These are phyloP conservation scores for Neurospora tetraspora DNA, from an alignment of 495 filamentous ascomycete genomes.

Conservation along the genomic window DNA sequence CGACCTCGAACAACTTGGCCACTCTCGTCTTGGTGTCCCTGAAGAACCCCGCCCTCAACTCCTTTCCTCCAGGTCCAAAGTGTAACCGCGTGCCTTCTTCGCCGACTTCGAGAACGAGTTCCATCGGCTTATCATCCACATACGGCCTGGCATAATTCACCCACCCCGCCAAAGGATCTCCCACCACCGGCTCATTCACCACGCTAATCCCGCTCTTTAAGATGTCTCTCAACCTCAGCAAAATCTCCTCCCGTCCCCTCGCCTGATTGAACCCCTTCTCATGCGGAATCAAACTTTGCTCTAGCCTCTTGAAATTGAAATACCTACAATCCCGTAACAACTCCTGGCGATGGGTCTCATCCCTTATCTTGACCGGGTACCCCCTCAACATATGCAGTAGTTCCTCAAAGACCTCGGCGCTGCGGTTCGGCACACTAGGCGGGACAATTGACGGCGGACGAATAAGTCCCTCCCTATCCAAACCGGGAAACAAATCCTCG, in stretches of 20 bases:
- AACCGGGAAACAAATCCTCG: conserved; percentile 74
- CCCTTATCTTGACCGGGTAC: conserved; percentile 72
- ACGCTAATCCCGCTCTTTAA: conserved; percentile 74
- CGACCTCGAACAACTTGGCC: conserved; percentile 61
- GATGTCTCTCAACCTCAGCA: conserved; percentile 74
- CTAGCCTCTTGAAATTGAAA: conserved; percentile 82
- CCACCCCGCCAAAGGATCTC: conserved; percentile 41
- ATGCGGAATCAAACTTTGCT: conserved; percentile 79
- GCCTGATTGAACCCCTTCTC: conserved; percentile 65
- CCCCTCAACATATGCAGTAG: conserved; percentile 77
- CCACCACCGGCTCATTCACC: conserved; percentile 29
- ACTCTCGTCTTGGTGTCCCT: conserved; percentile 58
- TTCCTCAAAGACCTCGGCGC: conserved; percentile 69
- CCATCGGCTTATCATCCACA: conserved; percentile 59
- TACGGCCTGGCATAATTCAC: conserved; percentile 77
- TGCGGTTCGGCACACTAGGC: conserved; percentile 69
- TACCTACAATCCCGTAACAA: conserved; percentile 84
- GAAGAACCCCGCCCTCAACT: conserved; percentile 53
- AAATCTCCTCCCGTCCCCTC: conserved; percentile 61
- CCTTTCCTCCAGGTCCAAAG: conserved; percentile 14
- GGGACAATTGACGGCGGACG: conserved; percentile 82
- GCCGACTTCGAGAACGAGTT: conserved; percentile 73
- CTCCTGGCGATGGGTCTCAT: conserved; percentile 66
- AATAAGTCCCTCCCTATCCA: conserved; percentile 69
- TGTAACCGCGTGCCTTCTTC: conserved; percentile 58